Evolutionary conservation across 2,329 filamentous ascomycete species (phyloP), one percentile per base, ranked within the genome.

Genomic region (Amylocarpus encephaloides): DNA sequence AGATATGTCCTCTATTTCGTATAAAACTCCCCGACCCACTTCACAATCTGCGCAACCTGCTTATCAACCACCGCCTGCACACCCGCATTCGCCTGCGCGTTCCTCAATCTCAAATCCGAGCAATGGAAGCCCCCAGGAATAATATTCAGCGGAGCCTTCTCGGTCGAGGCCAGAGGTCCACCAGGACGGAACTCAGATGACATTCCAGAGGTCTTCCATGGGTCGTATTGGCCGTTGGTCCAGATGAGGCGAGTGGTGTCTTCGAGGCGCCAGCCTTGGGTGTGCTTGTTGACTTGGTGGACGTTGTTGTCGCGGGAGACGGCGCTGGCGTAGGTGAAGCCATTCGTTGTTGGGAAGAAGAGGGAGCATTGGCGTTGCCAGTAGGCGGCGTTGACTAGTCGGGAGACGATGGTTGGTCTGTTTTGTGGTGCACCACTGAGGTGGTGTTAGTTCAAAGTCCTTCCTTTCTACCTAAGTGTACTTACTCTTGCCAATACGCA

Each of bases 101-200:
- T 79, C 39, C 51, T 57, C 33, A 73, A 58, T 22, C 70, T 62
- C 34, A 81, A 54, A 63, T 83, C 80, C 16, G 72, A 74, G 61
- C 78, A 80, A 60, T 83, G 80, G 40, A 74, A 72, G 0, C 72
- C 76, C 2, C 71, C 73, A 0, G 74, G 72, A 41, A 83, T 74
- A 16, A 83, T 57, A 47, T 73, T 69, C 10, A 81, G 68, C 0
- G 80, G 79, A 1, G 71, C 70, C 22, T 73, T 60, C 0, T 62
- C 22, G 0, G 72, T 77, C 10, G 72, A 72, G 48, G 64, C 12
- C 13, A 82, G 62, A 1, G 78, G 77, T 0, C 80, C 80, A 5
- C 72, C 75, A 0, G 78, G 77, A 16, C 79, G 70, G 60, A 73
- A 73, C 22, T 71, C 68, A 15, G 76, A 77, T 1, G 72, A 74